Conservation (phyloP, 2,329 filamentous ascomycete species). For the Claviceps cyperi region DNA sequence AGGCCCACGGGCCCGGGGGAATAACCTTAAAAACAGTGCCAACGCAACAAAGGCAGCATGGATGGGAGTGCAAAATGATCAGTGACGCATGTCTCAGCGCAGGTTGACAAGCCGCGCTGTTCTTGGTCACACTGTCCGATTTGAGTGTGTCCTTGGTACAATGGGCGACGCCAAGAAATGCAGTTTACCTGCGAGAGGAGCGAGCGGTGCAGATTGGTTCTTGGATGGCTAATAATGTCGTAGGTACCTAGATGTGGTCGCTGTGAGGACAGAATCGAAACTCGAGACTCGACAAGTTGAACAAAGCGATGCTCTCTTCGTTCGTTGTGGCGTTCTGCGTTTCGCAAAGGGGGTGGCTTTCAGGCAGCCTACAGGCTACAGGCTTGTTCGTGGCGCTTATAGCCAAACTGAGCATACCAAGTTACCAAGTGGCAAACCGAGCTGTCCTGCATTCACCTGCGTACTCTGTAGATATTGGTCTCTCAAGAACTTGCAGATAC, state of each 20-base stretch:
- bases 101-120: not conserved
- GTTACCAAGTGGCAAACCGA: too few species aligned
- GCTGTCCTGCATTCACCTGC: too few species aligned
- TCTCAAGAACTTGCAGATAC: too few species aligned
- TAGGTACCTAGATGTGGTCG: not conserved
- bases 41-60: not conserved
- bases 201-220: not conserved
- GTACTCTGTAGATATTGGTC: too few species aligned
- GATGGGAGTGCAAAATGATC: not conserved
- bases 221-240: not conserved
- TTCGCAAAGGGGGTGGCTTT: too few species aligned
- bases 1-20: not conserved
- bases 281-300: too few species aligned
- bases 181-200: not conserved
- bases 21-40: slow-evolving; percentile 8
- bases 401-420: too few species aligned
- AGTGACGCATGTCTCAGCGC: slow-evolving; percentile 4
- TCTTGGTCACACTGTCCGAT: not conserved
- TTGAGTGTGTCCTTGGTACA: not conserved
- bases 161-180: slow-evolving; percentile 2
- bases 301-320: too few species aligned
- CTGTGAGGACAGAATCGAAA: not conserved
- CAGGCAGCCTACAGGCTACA: too few species aligned
- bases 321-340: too few species aligned
- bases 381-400: too few species aligned